Conservation (phyloP, 306 rosid genomes). For the Cucurbita moschata region DNA sequence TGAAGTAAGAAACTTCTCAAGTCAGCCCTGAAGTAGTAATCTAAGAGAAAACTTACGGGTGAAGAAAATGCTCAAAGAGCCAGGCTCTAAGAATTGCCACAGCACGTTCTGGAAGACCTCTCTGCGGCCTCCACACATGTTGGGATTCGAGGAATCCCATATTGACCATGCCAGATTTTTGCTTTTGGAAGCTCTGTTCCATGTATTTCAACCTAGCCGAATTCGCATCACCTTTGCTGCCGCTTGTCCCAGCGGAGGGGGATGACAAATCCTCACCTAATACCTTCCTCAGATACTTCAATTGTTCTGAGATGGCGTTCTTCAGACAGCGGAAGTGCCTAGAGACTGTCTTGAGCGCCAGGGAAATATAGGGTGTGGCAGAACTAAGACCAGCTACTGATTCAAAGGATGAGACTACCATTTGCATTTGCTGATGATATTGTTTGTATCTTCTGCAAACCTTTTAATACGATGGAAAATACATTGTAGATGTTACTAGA, state of each 20-base stretch:
- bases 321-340: constrained; percentile 52
- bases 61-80: constrained; percentile 97
- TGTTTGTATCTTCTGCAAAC: constrained; percentile 66
- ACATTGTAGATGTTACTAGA: neutral
- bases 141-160: constrained; percentile 41
- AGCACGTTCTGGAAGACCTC: constrained; percentile 85
- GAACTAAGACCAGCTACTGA: constrained; percentile 75
- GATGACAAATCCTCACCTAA: constrained; percentile 47
- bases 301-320: constrained; percentile 49
- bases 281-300: constrained; percentile 25
- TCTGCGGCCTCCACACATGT: constrained; percentile 75
- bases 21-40: neutral
- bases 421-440: constrained; percentile 86
- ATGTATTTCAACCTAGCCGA: constrained; percentile 23
- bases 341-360: constrained; percentile 52
- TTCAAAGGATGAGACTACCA: constrained; percentile 81
- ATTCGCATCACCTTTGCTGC: constrained; percentile 20
- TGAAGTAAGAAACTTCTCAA: neutral
- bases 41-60: constrained; percentile 49
- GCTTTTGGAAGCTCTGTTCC: constrained; percentile 50
- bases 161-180: constrained; percentile 24
- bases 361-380: constrained; percentile 55
- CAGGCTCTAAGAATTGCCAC: constrained; percentile 85
- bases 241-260: constrained; percentile 17
- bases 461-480: constrained; percentile 17